Percentiles rank a stretch among this genome's conserved stretches.
These are phyloP conservation scores for Helicocarpus griseus DNA, from an alignment of 2,329 filamentous ascomycete species.

Conservation along the genomic window DNA sequence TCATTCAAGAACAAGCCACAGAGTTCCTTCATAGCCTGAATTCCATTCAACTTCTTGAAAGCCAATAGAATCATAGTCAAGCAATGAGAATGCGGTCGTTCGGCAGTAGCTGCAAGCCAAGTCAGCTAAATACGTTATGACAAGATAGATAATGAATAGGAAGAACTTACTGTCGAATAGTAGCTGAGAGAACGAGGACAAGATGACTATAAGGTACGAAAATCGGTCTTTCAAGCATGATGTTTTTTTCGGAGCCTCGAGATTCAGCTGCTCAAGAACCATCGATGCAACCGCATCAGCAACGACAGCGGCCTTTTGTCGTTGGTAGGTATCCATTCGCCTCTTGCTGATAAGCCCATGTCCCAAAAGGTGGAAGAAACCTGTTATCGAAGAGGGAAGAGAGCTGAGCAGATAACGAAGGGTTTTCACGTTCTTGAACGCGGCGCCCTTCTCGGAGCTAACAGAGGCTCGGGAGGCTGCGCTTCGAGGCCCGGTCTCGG, in stretches of 20 bases:
- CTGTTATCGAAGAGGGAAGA: conserved; percentile 68
- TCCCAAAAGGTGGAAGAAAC: conserved; percentile 76
- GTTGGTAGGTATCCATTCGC: conserved; percentile 54
- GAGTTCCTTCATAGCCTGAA: conserved; percentile 64
- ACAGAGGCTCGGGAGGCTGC: conserved; percentile 13
- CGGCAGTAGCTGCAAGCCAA: conserved; percentile 28
- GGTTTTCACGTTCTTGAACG: conserved; percentile 67
- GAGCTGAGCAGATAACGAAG: conserved; percentile 69
- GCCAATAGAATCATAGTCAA: conserved; percentile 70
- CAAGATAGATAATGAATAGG: not conserved
- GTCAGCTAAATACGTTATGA: conserved; percentile 6
- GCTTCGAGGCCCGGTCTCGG: conserved; percentile 14
- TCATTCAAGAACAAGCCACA: conserved; percentile 58
- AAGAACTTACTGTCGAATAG: conserved; percentile 55
- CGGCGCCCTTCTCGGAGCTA: conserved; percentile 22
- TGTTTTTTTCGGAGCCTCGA: conserved; percentile 38
- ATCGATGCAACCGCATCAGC: conserved; percentile 62
- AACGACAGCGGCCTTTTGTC: conserved; percentile 52
- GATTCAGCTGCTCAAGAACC: conserved; percentile 57
- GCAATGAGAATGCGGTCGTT: conserved; percentile 42
- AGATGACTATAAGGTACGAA: conserved; percentile 71
- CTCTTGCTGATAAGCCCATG: conserved; percentile 70
- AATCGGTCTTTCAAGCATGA: conserved; percentile 46
- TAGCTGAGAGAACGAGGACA: conserved; percentile 69
- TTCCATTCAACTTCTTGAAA: conserved; percentile 72